Percentiles rank a stretch among this genome's conserved stretches.
These are phyloP conservation scores for Iris pallida DNA, from an alignment of 116 monocot genomes.

Conservation along the genomic window DNA sequence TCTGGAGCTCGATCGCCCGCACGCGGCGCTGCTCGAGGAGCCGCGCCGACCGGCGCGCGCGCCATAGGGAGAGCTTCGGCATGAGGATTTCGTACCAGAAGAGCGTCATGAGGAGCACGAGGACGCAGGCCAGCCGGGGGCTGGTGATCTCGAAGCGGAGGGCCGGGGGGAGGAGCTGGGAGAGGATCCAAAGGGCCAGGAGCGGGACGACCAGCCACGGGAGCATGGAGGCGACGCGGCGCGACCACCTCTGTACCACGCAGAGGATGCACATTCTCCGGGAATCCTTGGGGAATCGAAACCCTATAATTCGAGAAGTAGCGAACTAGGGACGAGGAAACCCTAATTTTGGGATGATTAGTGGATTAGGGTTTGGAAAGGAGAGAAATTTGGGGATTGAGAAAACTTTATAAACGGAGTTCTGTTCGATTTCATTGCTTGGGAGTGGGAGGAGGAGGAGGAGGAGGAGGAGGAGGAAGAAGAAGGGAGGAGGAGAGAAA, in stretches of 20 bases:
- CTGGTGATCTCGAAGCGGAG: slow-evolving; percentile 74
- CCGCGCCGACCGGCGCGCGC: slow-evolving; percentile 52
- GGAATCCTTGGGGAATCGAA: slow-evolving; percentile 6
- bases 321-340: too few relatives aligned
- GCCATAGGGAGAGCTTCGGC: slow-evolving; percentile 53
- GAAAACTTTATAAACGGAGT: too few relatives aligned
- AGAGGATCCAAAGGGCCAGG: slow-evolving; percentile 52
- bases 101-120: slow-evolving; percentile 57
- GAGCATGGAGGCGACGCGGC: slow-evolving; percentile 60
- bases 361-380: too few relatives aligned
- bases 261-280: slow-evolving; percentile 59
- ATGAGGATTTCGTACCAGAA: slow-evolving; percentile 79
- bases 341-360: too few relatives aligned
- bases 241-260: slow-evolving; percentile 68
- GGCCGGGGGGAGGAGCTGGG: slow-evolving; percentile 58
- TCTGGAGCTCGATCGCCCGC: slow-evolving; percentile 63
- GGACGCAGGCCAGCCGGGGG: slow-evolving; percentile 61
- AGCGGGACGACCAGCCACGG: slow-evolving; percentile 74
- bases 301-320: too few relatives aligned
- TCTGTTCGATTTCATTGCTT: too few relatives aligned
- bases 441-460: too few relatives aligned
- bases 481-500: too few relatives aligned
- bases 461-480: too few relatives aligned
- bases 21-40: slow-evolving; percentile 45
- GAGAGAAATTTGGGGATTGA: too few relatives aligned